These are phyloP conservation scores for Sporothrix pallida DNA, from an alignment of 2,329 filamentous ascomycete genomes.

Conservation along the genomic window DNA sequence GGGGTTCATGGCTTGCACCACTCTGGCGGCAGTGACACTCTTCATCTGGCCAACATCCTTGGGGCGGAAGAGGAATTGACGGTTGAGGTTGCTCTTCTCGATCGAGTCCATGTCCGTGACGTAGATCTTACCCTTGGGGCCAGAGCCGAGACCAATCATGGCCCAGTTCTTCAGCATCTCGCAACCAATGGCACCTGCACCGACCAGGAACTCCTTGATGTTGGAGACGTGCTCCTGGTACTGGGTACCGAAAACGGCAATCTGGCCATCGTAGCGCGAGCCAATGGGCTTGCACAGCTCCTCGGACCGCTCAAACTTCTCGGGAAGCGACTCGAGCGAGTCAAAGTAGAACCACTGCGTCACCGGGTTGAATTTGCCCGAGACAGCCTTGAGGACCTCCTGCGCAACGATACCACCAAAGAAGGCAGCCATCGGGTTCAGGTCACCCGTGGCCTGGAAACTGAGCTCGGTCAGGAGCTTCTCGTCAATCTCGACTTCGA, in stretches of 20 bases:
- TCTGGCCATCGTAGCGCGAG: slow-evolving; percentile 93
- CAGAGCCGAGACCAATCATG: slow-evolving; percentile 93
- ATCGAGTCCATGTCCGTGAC: slow-evolving; percentile 99
- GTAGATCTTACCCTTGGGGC: slow-evolving; percentile 84
- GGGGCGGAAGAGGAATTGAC: slow-evolving; percentile 92
- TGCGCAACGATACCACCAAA: slow-evolving; percentile 94
- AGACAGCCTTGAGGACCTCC: slow-evolving; percentile 94
- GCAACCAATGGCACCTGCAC: slow-evolving; percentile 95
- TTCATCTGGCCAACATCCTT: slow-evolving; percentile 96
- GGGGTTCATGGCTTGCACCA: slow-evolving; percentile 95
- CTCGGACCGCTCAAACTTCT: slow-evolving; percentile 74
- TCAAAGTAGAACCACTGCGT: slow-evolving; percentile 97
- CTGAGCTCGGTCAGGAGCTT: slow-evolving; percentile 92
- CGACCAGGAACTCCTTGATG: slow-evolving; percentile 90
- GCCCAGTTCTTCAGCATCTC: slow-evolving; percentile 99
- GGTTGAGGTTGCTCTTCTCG: slow-evolving; percentile 97
- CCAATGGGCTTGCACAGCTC: slow-evolving; percentile 86
- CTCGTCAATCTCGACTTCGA: slow-evolving; percentile 85
- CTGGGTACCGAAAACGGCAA: slow-evolving; percentile 91
- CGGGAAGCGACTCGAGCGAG: slow-evolving; percentile 91
- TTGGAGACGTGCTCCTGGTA: slow-evolving; percentile 95
- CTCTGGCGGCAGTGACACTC: slow-evolving; percentile 89
- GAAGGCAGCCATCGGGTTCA: slow-evolving; percentile 91
- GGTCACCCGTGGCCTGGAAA: slow-evolving; percentile 89
- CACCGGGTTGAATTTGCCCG: slow-evolving; percentile 96